These are phyloP conservation scores for Erysiphe pisi DNA, from an alignment of 2,329 filamentous ascomycete species.

Conservation along the genomic window DNA sequence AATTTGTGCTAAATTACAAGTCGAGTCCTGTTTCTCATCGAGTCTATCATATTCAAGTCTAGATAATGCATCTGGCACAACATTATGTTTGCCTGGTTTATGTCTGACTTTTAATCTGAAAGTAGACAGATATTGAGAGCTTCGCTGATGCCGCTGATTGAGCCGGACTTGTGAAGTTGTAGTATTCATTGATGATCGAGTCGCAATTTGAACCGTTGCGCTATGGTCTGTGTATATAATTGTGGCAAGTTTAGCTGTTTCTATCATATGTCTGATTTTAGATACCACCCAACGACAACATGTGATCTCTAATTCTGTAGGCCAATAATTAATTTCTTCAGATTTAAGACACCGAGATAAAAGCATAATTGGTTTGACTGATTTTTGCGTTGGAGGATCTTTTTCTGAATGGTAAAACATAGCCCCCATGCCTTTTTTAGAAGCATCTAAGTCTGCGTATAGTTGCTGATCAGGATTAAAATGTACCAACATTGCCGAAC, in stretches of 20 bases:
- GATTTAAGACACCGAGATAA: background rate
- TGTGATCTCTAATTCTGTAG: too few species aligned
- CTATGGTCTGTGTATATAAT: conserved; percentile 8
- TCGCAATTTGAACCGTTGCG: background rate
- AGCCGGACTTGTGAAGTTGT: background rate
- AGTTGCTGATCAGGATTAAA: too few species aligned
- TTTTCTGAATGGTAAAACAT: background rate
- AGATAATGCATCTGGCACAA: conserved; percentile 5
- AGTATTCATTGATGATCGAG: background rate
- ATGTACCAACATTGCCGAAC: too few species aligned
- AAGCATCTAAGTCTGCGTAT: background rate
- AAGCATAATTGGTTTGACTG: background rate
- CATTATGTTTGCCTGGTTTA: background rate
- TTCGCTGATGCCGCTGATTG: background rate
- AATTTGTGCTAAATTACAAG: background rate
- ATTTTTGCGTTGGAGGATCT: background rate
- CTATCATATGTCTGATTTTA: conserved; percentile 2
- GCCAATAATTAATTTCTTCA: too few species aligned
- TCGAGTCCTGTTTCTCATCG: background rate
- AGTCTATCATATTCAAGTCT: background rate
- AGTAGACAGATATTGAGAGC: conserved; percentile 8
- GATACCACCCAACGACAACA: too few species aligned
- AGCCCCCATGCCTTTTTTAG: background rate
- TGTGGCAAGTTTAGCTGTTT: background rate
- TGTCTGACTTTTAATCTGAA: conserved; percentile 11